Conservation (phyloP, 495 filamentous ascomycete genomes). For the Aspergillus haitiensis region DNA sequence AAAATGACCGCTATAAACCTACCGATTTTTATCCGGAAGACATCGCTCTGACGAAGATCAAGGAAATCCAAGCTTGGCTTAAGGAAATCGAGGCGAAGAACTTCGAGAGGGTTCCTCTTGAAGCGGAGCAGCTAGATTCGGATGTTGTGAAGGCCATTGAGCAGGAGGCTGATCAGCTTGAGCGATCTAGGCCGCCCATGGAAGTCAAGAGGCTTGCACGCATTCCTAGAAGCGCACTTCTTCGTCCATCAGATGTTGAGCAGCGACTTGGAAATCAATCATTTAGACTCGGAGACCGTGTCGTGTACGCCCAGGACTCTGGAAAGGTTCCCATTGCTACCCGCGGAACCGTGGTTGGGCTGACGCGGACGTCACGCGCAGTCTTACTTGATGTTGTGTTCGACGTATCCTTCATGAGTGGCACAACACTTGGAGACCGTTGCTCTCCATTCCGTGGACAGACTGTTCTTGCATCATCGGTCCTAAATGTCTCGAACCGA, state of each 20-base stretch:
- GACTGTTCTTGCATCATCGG: constrained; percentile 77
- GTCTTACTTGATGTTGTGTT: constrained; percentile 89
- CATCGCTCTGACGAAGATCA: constrained; percentile 59
- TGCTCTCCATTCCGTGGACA: constrained; percentile 96
- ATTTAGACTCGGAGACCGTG: constrained; percentile 83
- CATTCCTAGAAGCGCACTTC: constrained; percentile 80
- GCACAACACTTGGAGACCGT: constrained; percentile 81
- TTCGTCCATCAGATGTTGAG: constrained; percentile 90
- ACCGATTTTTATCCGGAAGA: constrained; percentile 83
- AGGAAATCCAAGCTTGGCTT: constrained; percentile 88
- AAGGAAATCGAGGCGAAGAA: constrained; percentile 85
- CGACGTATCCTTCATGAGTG: constrained; percentile 93
- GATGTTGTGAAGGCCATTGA: constrained; percentile 83
- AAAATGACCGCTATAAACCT: constrained; percentile 71
- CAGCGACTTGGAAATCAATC: constrained; percentile 82
- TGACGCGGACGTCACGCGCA: constrained; percentile 78
- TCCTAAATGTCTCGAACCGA: constrained; percentile 80
- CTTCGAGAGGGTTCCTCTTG: constrained; percentile 90
- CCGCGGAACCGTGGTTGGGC: constrained; percentile 87
- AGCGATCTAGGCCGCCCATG: constrained; percentile 53
- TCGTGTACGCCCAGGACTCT: constrained; percentile 89
- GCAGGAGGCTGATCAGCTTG: constrained; percentile 63
- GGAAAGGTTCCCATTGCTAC: constrained; percentile 94
- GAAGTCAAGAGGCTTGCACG: constrained; percentile 60
- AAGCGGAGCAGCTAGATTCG: constrained; percentile 93